Conservation (phyloP, 176 grass and related monocot species). For the Dactylis glomerata region DNA sequence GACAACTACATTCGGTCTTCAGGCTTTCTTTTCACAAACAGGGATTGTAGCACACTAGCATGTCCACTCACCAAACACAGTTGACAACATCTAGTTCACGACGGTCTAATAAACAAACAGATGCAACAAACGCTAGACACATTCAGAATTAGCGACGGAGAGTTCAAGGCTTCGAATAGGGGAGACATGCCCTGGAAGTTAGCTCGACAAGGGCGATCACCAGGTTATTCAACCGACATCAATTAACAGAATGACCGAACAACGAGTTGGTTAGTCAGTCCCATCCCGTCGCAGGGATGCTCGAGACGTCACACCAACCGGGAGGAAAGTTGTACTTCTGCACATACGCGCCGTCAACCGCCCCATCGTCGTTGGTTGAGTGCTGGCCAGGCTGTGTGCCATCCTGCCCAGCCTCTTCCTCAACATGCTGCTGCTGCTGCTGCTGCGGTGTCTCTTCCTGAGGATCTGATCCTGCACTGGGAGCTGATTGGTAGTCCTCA, state of each 20-base stretch:
- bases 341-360: neutral
- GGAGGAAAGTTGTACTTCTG: slow-evolving; percentile 34
- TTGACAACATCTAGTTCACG: neutral
- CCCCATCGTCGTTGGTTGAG: neutral
- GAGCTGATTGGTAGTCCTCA: slow-evolving; percentile 24
- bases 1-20: neutral
- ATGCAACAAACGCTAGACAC: neutral
- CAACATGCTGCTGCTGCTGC: slow-evolving; percentile 7
- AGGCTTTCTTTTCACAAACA: neutral
- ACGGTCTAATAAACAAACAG: neutral
- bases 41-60: neutral
- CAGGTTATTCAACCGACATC: slow-evolving; percentile 17
- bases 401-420: slow-evolving; percentile 18
- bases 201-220: neutral
- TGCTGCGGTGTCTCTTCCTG: slow-evolving; percentile 16
- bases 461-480: neutral
- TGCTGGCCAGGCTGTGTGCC: neutral
- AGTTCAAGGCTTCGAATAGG: neutral
- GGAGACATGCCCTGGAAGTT: neutral
- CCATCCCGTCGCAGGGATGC: slow-evolving; percentile 55
- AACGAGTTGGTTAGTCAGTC: slow-evolving; percentile 28
- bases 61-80: neutral
- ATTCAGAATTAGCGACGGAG: neutral
- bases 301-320: slow-evolving; percentile 49
- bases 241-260: neutral